Conservation (phyloP, 176 grass and related monocot species). For the Coix lacrymajobi region DNA sequence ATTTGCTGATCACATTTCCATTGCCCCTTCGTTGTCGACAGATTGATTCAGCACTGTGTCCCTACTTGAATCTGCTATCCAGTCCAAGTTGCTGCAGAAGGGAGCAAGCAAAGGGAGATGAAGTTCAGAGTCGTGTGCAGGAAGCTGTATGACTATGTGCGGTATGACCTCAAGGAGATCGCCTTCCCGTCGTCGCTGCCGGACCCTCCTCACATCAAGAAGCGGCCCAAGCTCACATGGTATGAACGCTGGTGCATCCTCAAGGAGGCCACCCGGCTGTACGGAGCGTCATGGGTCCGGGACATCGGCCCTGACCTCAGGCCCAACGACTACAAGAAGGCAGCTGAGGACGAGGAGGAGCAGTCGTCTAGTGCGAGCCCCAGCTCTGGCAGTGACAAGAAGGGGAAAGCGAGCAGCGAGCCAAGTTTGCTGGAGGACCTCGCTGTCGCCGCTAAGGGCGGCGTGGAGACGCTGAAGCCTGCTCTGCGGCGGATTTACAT, state of each 20-base stretch:
- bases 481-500: constrained; percentile 23
- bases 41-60: neutral
- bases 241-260: constrained; percentile 49
- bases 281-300: constrained; percentile 38
- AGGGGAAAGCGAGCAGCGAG: neutral
- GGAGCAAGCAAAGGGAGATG: constrained; percentile 22
- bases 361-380: neutral
- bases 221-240: constrained; percentile 36
- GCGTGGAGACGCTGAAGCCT: constrained; percentile 26
- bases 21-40: neutral
- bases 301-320: constrained; percentile 54
- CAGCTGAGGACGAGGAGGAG: neutral
- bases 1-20: neutral
- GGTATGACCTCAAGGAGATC: constrained; percentile 72
- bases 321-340: constrained; percentile 42
- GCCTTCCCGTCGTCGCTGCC: constrained; percentile 67
- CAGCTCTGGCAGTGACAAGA: neutral
- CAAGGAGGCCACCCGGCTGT: constrained; percentile 67
- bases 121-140: constrained; percentile 53
- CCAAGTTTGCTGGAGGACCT: constrained; percentile 28
- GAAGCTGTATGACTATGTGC: constrained; percentile 57
- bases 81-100: neutral
- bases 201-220: constrained; percentile 50
- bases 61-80: neutral
- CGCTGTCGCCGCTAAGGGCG: neutral